phyloP scores from a whole-genome alignment of 75 land plant species.

The Larix kaempferi region DNA sequence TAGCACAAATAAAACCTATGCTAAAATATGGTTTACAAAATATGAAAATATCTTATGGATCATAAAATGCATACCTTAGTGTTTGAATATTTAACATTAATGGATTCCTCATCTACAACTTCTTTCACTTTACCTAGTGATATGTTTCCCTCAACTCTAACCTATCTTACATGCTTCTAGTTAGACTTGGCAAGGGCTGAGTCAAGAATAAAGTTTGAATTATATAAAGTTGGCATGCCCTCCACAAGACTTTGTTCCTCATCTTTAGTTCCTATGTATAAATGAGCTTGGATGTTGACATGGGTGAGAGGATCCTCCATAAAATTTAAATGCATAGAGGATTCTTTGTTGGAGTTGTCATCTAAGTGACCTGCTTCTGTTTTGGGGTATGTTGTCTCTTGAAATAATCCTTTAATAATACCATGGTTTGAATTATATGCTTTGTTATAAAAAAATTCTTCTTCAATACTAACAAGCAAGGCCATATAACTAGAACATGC shows the following conservation, averaged over 20 bases:
- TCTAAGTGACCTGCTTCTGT: not conserved
- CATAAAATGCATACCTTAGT: conserved; percentile 45
- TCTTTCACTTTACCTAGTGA: conserved; percentile 10
- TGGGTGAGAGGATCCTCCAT: conserved; percentile 17
- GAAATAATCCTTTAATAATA: conserved; percentile 31
- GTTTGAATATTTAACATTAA: conserved; percentile 24
- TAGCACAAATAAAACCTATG: not conserved
- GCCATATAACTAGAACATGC: conserved; percentile 23
- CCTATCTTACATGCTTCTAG: conserved; percentile 24
- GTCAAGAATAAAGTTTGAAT: conserved; percentile 21
- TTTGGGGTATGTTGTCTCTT: conserved; percentile 17
- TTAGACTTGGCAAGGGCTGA: conserved; percentile 1
- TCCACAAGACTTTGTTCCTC: conserved; percentile 6
- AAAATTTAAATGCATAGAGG: conserved; percentile 11
- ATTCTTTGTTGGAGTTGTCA: conserved; percentile 13
- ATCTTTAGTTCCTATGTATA: conserved; percentile 23
- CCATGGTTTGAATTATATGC: conserved; percentile 50
- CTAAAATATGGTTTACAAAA: not conserved
- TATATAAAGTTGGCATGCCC: conserved; percentile 1
- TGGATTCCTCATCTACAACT: conserved; percentile 16
- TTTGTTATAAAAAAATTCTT: conserved; percentile 37
- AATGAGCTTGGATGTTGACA: conserved; percentile 19
- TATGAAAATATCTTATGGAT: not conserved
- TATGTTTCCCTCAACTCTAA: conserved; percentile 28
- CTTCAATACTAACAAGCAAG: conserved; percentile 5